These are phyloP conservation scores for Ilyonectria sp. DNA, from an alignment of 2,329 filamentous ascomycete genomes.

Conservation along the genomic window DNA sequence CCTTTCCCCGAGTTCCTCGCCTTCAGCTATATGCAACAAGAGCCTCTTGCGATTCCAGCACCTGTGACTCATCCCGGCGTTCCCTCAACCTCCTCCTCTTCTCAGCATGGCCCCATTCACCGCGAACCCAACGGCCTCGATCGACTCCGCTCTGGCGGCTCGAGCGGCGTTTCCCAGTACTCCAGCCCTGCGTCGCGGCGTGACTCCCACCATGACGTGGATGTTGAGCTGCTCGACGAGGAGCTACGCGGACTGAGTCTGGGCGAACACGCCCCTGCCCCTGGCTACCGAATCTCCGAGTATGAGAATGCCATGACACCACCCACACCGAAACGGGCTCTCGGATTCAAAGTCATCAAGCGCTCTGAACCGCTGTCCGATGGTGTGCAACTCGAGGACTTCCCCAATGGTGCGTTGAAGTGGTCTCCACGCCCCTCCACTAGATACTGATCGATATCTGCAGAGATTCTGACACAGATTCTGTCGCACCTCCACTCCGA, in stretches of 20 bases:
- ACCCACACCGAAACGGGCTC: conserved; percentile 61
- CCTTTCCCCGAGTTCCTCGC: conserved; percentile 51
- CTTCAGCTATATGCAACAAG: conserved; percentile 77
- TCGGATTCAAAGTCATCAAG: conserved; percentile 71
- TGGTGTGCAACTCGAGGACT: conserved; percentile 65
- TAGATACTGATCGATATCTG: conserved; percentile 34
- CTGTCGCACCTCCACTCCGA: conserved; percentile 91
- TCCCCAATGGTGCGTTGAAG: conserved; percentile 83
- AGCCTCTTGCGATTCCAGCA: conserved; percentile 64
- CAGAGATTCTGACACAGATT: conserved; percentile 93
- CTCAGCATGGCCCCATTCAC: conserved; percentile 72
- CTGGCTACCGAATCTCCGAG: conserved; percentile 70
- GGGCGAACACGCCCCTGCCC: conserved; percentile 50
- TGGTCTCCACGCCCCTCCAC: background rate
- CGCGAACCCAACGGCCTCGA: conserved; percentile 58
- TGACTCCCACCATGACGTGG: conserved; percentile 52
- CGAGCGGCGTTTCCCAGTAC: conserved; percentile 55
- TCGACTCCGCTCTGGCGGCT: conserved; percentile 51
- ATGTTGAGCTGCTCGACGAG: conserved; percentile 63
- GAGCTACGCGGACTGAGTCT: conserved; percentile 68
- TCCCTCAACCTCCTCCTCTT: conserved; percentile 51
- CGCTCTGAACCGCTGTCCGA: conserved; percentile 57
- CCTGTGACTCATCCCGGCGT: conserved; percentile 56
- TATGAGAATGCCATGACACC: conserved; percentile 73
- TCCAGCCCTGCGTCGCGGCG: conserved; percentile 50